Percentiles rank a stretch among this genome's conserved stretches.
These are phyloP conservation scores for Taphrina betulina DNA, from an alignment of 1,139 yeast species.

Conservation along the genomic window DNA sequence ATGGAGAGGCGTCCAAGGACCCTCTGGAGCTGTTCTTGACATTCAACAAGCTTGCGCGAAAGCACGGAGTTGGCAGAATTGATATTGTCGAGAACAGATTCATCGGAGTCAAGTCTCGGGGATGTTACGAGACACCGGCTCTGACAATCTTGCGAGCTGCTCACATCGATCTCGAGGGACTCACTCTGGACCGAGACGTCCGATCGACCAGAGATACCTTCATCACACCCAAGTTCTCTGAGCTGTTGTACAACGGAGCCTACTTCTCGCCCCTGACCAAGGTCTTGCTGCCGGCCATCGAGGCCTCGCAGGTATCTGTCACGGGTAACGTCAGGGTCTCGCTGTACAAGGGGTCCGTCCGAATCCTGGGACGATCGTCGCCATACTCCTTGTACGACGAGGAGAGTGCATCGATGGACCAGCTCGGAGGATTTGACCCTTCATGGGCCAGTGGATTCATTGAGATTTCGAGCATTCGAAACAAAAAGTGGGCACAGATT, in stretches of 20 bases:
- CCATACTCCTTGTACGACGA: slow-evolving; percentile 97
- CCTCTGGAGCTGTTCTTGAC: slow-evolving; percentile 90
- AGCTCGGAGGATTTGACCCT: slow-evolving; percentile 95
- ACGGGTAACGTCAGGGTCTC: slow-evolving; percentile 94
- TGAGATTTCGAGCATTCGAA: slow-evolving; percentile 96
- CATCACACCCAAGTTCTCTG: slow-evolving; percentile 89
- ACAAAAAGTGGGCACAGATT: slow-evolving; percentile 95
- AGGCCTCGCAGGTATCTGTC: slow-evolving; percentile 90
- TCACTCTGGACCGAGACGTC: slow-evolving; percentile 95
- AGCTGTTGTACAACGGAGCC: slow-evolving; percentile 91
- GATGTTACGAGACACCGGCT: slow-evolving; percentile 99
- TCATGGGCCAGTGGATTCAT: slow-evolving; percentile 96
- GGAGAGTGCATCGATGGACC: slow-evolving; percentile 98
- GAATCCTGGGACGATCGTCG: slow-evolving; percentile 88
- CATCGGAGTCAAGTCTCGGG: slow-evolving; percentile 97
- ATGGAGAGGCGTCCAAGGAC: slow-evolving; percentile 64
- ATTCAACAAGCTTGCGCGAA: slow-evolving; percentile 93
- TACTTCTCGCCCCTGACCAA: slow-evolving; percentile 98
- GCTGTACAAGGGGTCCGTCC: slow-evolving; percentile 84
- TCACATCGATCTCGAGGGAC: slow-evolving; percentile 94
- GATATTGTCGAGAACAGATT: slow-evolving; percentile 98
- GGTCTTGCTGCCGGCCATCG: slow-evolving; percentile 87
- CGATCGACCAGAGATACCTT: slow-evolving; percentile 94
- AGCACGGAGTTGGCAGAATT: slow-evolving; percentile 98
- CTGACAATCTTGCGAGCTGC: slow-evolving; percentile 88